Evolutionary conservation across 176 grass and related monocot species (phyloP), one percentile per base, ranked within the genome.

Genomic region (Eragrostis nindensis): DNA sequence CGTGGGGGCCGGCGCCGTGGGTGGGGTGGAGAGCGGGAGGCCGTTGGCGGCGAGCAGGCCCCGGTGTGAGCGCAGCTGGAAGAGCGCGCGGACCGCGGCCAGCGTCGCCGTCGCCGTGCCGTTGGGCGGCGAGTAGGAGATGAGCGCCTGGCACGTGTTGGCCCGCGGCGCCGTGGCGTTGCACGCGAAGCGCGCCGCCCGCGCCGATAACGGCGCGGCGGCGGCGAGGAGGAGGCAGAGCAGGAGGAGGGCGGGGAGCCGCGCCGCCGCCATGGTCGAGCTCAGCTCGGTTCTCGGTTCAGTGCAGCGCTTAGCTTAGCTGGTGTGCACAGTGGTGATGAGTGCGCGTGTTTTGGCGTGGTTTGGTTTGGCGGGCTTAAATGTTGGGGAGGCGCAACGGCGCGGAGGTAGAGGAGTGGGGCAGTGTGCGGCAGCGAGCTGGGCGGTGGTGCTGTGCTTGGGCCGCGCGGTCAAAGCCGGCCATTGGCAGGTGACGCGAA

Each of bases 51-150:
- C 88, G 9, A 99, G 88, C n/a, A 99, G 78, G 3, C 84, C 76
- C 26, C 89, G 77, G 92, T 95, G 91, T 63, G 96, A 91, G 47
- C 91, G 88, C 43, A 99, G 87, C 88, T 95, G 92, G 85, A 99
- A 99, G 74, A 93, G 81, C 16, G 82, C 40, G 27, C 81, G 91
- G 41, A 95, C 79, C 62, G 63, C 65, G 26, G 82, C 86, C 16
- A 92, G 89, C 11, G 86, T 95, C 36, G 86, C 17, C 19, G n/a
- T 18, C 13, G 73, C 73, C 10, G 76, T 98, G 53, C 84, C 86
- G 88, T 95, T 99, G 40, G 71, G 54, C 14, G 92, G 85, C 11
- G 83, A 11, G 92, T 99, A 99, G 67, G 84, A 80, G 66, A 99
- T 19, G 7, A 99, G 88, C 39, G 89, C 87, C 88, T 93, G 92